Evolutionary conservation across 805 yeast species (phyloP).

Genomic region (Wickerhamiella shivajii): DNA sequence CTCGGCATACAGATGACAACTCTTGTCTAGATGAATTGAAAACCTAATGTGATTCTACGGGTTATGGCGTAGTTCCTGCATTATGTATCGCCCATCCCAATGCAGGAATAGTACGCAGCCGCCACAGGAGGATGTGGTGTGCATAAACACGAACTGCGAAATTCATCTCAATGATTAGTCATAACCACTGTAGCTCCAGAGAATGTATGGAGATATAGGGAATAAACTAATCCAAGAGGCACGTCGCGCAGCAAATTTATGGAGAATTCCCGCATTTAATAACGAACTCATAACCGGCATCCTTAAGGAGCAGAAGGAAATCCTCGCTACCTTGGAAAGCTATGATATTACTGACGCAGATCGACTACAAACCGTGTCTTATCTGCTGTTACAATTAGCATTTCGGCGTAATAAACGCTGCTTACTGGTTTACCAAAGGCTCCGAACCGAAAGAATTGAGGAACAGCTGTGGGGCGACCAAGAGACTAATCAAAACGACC

Average conservation of each 20-base stretch:
- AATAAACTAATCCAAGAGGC: conserved; percentile 76
- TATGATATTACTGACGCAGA: conserved; percentile 16
- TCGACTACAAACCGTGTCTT: conserved; percentile 23
- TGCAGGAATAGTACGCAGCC: no score
- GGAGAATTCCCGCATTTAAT: conserved; percentile 53
- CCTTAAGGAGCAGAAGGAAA: conserved; percentile 46
- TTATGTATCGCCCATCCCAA: no score
- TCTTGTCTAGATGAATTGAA: no score
- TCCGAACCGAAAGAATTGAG: conserved; percentile 53
- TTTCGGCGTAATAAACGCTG: conserved; percentile 86
- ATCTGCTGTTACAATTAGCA: conserved; percentile 55
- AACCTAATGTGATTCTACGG: no score
- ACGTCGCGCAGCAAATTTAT: conserved; percentile 55
- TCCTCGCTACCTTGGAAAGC: conserved; percentile 27
- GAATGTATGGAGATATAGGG: conserved; percentile 83
- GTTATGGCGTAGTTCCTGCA: no score
- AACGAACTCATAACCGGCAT: conserved; percentile 56
- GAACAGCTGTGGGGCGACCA: conserved; percentile 47
- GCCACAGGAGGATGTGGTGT: no score
- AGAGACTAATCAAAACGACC: conserved; percentile 28
- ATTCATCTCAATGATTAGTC: no score
- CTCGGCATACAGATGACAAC: no score
- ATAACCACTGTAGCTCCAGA: no score
- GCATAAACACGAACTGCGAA: no score
- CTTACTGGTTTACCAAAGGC: conserved; percentile 64